Evolutionary conservation across 2,329 filamentous ascomycete species (phyloP).

Genomic region (Rhynchosporium agropyri): DNA sequence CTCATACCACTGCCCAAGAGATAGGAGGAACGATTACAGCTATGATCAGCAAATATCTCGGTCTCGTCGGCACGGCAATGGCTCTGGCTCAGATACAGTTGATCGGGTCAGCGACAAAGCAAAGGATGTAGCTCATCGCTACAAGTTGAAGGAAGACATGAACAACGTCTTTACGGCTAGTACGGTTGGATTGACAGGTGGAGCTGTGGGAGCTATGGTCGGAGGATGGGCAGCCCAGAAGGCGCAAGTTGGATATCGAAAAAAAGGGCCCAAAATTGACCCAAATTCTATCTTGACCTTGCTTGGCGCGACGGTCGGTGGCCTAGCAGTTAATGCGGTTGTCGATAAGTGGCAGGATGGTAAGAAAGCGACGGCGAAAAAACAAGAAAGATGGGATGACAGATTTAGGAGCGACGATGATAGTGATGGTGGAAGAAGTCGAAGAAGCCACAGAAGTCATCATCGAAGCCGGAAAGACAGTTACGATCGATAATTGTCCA

Average conservation of each 20-base stretch:
- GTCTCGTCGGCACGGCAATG: constrained; percentile 14
- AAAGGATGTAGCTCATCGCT: constrained; percentile 27
- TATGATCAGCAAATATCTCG: constrained; percentile 8
- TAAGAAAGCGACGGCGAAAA: constrained; percentile 25
- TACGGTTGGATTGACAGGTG: constrained; percentile 29
- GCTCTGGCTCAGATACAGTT: constrained; percentile 16
- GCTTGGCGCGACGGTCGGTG: constrained; percentile 37
- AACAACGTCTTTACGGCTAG: constrained; percentile 31
- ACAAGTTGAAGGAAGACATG: constrained; percentile 35
- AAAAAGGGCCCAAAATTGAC: constrained; percentile 22
- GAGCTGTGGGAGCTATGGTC: constrained; percentile 34
- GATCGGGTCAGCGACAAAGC: constrained; percentile 18
- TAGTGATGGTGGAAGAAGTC: constrained; percentile 14
- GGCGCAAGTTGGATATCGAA: constrained; percentile 30
- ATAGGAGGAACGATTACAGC: constrained; percentile 10
- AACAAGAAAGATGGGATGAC: constrained; percentile 29
- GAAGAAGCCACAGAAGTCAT: constrained; percentile 11
- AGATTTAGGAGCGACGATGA: constrained; percentile 19
- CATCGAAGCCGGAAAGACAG: constrained; percentile 11
- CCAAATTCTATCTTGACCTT: constrained; percentile 32
- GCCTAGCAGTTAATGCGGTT: constrained; percentile 35
- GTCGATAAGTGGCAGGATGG: constrained; percentile 34
- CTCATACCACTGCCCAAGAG: constrained; percentile 27
- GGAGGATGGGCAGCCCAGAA: constrained; percentile 38
- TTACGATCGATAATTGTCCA: constrained; percentile 13